A percentile compares a stretch with the other conserved stretches of the same genome.
phyloP scores from a whole-genome alignment of 1,284 basidiomycete species.

The Cutaneotrichosporon daszewskae region DNA sequence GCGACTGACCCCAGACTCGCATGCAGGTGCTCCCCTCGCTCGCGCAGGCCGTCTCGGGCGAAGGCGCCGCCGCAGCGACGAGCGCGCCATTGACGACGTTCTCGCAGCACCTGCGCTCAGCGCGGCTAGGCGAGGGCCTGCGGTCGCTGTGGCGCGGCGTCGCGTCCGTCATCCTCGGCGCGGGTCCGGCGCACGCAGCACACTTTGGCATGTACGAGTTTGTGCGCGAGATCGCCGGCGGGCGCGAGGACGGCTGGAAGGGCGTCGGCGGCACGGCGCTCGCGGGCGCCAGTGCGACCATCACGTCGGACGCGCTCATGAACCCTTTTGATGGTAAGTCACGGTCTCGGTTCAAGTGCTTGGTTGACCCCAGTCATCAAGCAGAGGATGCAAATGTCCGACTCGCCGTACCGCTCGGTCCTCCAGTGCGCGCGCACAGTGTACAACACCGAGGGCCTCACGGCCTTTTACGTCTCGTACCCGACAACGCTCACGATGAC shows the following conservation, averaged over 20 bases:
- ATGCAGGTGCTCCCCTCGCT: slow-evolving; percentile 83
- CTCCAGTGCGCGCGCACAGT: slow-evolving; percentile 71
- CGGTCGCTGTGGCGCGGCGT: slow-evolving; percentile 93
- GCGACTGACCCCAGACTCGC: slow-evolving; percentile 63
- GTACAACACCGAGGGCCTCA: slow-evolving; percentile 76
- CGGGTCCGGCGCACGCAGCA: slow-evolving; percentile 95
- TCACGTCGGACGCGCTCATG: slow-evolving; percentile 96
- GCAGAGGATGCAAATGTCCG: slow-evolving; percentile 96
- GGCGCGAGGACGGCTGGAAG: slow-evolving; percentile 48
- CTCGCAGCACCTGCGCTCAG: slow-evolving; percentile 39
- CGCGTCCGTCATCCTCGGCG: slow-evolving; percentile 92
- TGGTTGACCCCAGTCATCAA: slow-evolving; percentile 83
- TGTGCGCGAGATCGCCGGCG: slow-evolving; percentile 87
- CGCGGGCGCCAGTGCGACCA: slow-evolving; percentile 90
- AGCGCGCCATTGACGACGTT: slow-evolving; percentile 36
- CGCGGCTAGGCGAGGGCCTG: slow-evolving; percentile 88
- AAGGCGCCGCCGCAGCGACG: slow-evolving; percentile 44
- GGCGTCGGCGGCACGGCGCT: slow-evolving; percentile 58
- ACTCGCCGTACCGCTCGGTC: slow-evolving; percentile 82
- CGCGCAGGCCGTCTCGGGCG: slow-evolving; percentile 38
- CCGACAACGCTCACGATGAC: slow-evolving; percentile 96
- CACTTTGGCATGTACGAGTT: slow-evolving; percentile 97
- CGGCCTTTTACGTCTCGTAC: slow-evolving; percentile 97
- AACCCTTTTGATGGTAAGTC: slow-evolving; percentile 94
- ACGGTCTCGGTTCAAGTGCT: slow-evolving; percentile 4